A percentile compares a stretch with the other conserved stretches of the same genome.
phyloP scores from a whole-genome alignment of 2,329 filamentous ascomycete species.

The Colletotrichum incanum region DNA sequence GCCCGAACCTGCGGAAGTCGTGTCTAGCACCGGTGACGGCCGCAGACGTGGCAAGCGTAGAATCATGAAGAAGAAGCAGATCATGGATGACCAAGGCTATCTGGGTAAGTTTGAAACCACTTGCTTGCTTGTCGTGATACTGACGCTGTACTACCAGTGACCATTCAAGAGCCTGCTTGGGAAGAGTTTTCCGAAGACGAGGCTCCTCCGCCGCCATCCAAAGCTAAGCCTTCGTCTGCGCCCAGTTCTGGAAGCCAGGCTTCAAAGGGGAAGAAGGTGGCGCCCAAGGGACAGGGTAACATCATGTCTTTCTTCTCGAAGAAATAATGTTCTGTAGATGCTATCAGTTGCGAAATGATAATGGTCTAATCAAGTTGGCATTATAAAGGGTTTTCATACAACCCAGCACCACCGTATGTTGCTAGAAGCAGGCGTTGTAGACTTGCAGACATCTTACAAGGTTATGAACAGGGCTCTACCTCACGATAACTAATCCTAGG shows the following conservation, averaged over 20 bases:
- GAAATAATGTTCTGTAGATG: slow-evolving; percentile 64
- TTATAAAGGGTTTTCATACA: no score
- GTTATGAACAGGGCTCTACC: neutral
- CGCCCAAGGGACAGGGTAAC: slow-evolving; percentile 79
- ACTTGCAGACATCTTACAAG: neutral
- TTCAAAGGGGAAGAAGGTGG: slow-evolving; percentile 69
- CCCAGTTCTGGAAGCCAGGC: slow-evolving; percentile 62
- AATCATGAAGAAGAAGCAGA: slow-evolving; percentile 89
- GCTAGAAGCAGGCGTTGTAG: neutral
- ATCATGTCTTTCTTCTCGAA: slow-evolving; percentile 96
- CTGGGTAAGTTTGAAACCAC: slow-evolving; percentile 72
- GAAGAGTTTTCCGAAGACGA: slow-evolving; percentile 96
- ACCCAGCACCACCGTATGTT: neutral
- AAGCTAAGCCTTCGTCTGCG: slow-evolving; percentile 64
- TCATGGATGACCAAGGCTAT: slow-evolving; percentile 91
- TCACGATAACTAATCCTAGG: neutral
- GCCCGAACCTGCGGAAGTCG: slow-evolving; percentile 64
- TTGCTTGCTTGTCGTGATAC: slow-evolving; percentile 5
- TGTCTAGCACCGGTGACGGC: slow-evolving; percentile 70
- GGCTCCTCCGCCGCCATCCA: slow-evolving; percentile 66
- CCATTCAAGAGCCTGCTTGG: slow-evolving; percentile 87
- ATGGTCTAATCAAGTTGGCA: neutral
- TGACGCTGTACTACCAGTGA: slow-evolving; percentile 70
- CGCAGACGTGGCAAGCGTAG: slow-evolving; percentile 83
- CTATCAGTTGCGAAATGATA: no score